Evolutionary conservation across 164 flowering plant species (phyloP).

Genomic region (Stephania yunnanensis): DNA sequence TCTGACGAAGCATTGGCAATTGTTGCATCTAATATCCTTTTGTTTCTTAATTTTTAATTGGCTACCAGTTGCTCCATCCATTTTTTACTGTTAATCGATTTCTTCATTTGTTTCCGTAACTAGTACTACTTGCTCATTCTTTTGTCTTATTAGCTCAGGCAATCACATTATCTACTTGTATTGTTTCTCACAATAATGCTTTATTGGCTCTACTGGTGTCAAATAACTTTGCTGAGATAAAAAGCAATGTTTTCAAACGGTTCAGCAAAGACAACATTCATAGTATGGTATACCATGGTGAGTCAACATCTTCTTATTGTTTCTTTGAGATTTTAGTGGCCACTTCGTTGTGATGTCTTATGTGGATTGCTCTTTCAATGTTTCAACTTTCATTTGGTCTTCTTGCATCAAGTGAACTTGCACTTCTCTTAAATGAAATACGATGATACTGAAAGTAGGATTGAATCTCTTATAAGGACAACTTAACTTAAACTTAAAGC

Average conservation of each 20-base stretch:
- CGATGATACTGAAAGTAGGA: background rate
- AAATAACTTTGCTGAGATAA: conserved; percentile 93
- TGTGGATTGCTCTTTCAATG: too few species aligned
- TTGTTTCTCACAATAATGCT: conserved; percentile 94
- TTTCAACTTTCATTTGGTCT: too few species aligned
- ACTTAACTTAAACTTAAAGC: background rate
- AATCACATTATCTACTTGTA: conserved; percentile 88
- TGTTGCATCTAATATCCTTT: conserved; percentile 86
- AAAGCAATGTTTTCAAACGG: conserved; percentile 96
- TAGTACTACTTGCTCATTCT: conserved; percentile 70
- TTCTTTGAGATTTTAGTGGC: background rate
- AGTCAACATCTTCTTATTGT: conserved; percentile 21
- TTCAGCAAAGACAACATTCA: conserved; percentile 87
- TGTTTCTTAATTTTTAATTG: background rate
- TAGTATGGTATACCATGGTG: conserved; percentile 72
- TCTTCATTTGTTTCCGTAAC: conserved; percentile 48
- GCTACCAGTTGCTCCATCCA: background rate
- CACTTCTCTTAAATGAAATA: background rate
- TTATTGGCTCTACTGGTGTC: conserved; percentile 88
- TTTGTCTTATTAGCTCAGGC: conserved; percentile 95
- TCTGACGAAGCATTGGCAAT: conserved; percentile 67
- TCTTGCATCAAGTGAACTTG: background rate
- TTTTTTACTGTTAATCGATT: background rate
- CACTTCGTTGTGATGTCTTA: background rate
- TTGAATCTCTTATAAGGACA: background rate